Evolutionary conservation across 2,329 filamentous ascomycete genomes (phyloP).

Genomic region (Claviceps arundinis): DNA sequence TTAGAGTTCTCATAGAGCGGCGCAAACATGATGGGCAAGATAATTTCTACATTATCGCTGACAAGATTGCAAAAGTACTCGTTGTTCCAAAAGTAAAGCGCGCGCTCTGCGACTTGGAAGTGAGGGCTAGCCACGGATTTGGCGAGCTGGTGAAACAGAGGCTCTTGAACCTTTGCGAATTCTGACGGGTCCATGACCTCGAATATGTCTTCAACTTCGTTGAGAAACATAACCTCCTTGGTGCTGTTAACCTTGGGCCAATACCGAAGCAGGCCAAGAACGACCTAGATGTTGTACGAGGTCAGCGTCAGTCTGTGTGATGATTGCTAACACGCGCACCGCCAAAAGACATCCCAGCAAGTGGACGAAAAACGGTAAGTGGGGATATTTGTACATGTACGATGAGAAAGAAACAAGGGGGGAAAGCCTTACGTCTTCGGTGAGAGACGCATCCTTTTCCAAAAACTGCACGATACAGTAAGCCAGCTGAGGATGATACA

Average conservation of each 20-base stretch:
- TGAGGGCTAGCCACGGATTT: slow-evolving; percentile 97
- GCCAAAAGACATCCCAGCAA: neutral
- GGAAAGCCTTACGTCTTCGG: slow-evolving; percentile 59
- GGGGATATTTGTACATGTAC: neutral
- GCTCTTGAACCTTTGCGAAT: slow-evolving; percentile 97
- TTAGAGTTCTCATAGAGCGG: slow-evolving; percentile 98
- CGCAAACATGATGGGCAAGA: slow-evolving; percentile 98
- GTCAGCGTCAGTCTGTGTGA: neutral
- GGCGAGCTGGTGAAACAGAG: slow-evolving; percentile 89
- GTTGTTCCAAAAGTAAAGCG: slow-evolving; percentile 99
- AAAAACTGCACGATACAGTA: slow-evolving; percentile 99
- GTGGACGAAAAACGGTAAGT: neutral
- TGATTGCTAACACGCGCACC: too few relatives aligned
- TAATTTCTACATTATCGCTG: slow-evolving; percentile 97
- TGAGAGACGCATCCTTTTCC: slow-evolving; percentile 92
- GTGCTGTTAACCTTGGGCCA: slow-evolving; percentile 99
- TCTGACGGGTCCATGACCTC: slow-evolving; percentile 99
- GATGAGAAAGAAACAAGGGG: neutral
- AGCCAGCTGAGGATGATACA: slow-evolving; percentile 97
- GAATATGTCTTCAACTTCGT: slow-evolving; percentile 98
- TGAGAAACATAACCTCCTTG: slow-evolving; percentile 99
- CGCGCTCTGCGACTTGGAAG: slow-evolving; percentile 95
- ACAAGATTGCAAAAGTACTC: slow-evolving; percentile 99
- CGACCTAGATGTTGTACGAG: slow-evolving; percentile 45
- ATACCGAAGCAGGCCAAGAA: slow-evolving; percentile 84